Conservation (phyloP, 208 protist genomes). For the Endotrypanum monterogeii region DNA sequence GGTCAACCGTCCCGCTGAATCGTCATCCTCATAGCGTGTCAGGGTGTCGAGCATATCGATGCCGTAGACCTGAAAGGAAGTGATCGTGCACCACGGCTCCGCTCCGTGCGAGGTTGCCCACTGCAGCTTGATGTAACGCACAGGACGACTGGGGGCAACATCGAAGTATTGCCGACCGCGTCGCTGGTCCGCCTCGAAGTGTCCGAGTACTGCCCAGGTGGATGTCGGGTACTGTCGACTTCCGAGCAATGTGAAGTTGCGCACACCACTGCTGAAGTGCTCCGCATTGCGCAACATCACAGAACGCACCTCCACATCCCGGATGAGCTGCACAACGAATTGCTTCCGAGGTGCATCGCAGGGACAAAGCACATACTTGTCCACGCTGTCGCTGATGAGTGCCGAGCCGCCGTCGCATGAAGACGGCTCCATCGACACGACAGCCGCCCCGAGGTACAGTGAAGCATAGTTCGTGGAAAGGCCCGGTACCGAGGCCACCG, state of each 20-base stretch:
- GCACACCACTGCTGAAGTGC: constrained; percentile 21
- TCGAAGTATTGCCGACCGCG: constrained; percentile 17
- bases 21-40: constrained; percentile 8
- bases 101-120: constrained; percentile 16
- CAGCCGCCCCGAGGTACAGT: constrained; percentile 5
- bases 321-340: constrained; percentile 14
- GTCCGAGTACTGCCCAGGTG: constrained; percentile 11
- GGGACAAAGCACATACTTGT: constrained; percentile 17
- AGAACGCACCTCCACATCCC: constrained; percentile 19
- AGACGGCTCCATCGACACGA: constrained; percentile 13
- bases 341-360: constrained; percentile 16
- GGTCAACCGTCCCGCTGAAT: neutral
- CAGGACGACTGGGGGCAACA: neutral
- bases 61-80: constrained; percentile 18
- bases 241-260: constrained; percentile 22
- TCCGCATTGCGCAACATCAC: constrained; percentile 19
- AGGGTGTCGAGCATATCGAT: constrained; percentile 16
- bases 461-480: constrained; percentile 15
- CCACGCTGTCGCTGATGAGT: constrained; percentile 16
- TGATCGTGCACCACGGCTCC: constrained; percentile 22
- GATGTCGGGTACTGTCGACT: constrained; percentile 16
- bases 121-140: constrained; percentile 14
- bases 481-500: neutral
- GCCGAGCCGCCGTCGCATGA: constrained; percentile 15
- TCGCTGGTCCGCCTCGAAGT: constrained; percentile 13